Conservation (phyloP, 345 rosid genomes). For the Erysimum cheiranthoides region DNA sequence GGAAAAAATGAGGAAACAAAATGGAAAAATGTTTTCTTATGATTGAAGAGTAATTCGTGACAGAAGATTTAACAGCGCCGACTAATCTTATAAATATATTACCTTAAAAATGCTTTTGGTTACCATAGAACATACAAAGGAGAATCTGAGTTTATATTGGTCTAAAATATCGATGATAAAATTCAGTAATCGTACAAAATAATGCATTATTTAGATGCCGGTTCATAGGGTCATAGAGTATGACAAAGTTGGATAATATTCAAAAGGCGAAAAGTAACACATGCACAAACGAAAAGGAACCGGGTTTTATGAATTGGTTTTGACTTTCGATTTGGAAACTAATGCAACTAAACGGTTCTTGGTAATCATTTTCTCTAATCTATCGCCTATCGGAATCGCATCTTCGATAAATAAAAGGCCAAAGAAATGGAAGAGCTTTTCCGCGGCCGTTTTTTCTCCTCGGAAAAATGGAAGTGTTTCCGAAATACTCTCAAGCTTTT, state of each 20-base stretch:
- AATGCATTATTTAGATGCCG: slow-evolving; percentile 23
- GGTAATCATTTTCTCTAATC: too few relatives aligned
- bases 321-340: too few relatives aligned
- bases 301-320: too few relatives aligned
- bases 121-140: slow-evolving; percentile 29
- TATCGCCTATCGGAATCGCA: too few relatives aligned
- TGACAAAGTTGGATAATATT: slow-evolving; percentile 22
- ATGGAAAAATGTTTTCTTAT: slow-evolving; percentile 20
- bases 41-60: slow-evolving; percentile 40
- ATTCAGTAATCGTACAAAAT: not conserved
- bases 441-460: too few relatives aligned
- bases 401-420: too few relatives aligned
- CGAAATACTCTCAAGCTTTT: too few relatives aligned
- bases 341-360: too few relatives aligned
- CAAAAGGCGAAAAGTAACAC: not conserved
- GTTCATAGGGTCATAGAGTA: slow-evolving; percentile 25
- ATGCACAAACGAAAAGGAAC: not conserved
- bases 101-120: not conserved
- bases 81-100: not conserved
- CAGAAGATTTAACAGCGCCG: slow-evolving; percentile 34
- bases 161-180: not conserved
- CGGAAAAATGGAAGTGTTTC: too few relatives aligned
- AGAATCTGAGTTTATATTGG: slow-evolving; percentile 23
- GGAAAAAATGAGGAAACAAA: not conserved
- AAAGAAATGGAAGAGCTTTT: too few relatives aligned